Evolutionary conservation across 2,329 filamentous ascomycete genomes (phyloP), one percentile per base, ranked within the genome.

Genomic region (Penicillium sp.): DNA sequence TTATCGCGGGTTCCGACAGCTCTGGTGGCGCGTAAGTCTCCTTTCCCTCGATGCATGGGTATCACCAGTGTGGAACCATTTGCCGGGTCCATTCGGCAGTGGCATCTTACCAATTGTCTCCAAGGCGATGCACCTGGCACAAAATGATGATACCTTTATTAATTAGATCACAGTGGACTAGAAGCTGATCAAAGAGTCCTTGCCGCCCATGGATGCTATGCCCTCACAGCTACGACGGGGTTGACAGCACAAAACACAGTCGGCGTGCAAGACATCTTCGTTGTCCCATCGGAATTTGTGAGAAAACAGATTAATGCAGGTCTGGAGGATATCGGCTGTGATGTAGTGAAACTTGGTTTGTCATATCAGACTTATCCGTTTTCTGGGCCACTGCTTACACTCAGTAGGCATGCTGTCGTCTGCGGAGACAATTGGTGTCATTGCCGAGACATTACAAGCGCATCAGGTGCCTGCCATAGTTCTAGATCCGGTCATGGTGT

Each of bases 151-250:
- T 8, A 49, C 22, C 15, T 18, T 35, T 33, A 51, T 55, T 60
- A 46, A 66, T 58, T 48, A n/a, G 35, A 41, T 54, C 51, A 12
- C 67, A 96, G 92, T 53, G 94, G 93, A 49, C 85, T 99, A 31
- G 93, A 99, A 74, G 94, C 93, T 37, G 93, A 97, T 72, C 92
- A 97, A 70, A 96, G 96, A 73, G 92, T 96, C 58, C 88, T 96
- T 57, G 89, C 92, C 43, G 90, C 90, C 18, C 92, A 97, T 82
- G 87, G 89, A 56, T 94, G 90, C 77, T 97, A 97, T 80, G 92
- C 91, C 56, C 95, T 97, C 86, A 97, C 93, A 49, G 91, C 92
- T 22, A 97, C 93, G 9, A 95, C 93, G 14, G 93, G 93, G 20
- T 79, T 99, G 69, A 99, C 94, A n/a, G 92, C 91, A 15, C 94